Evolutionary conservation across 805 yeast species (phyloP), one percentile per base, ranked within the genome.

Genomic region (Kuraishia floccosa): DNA sequence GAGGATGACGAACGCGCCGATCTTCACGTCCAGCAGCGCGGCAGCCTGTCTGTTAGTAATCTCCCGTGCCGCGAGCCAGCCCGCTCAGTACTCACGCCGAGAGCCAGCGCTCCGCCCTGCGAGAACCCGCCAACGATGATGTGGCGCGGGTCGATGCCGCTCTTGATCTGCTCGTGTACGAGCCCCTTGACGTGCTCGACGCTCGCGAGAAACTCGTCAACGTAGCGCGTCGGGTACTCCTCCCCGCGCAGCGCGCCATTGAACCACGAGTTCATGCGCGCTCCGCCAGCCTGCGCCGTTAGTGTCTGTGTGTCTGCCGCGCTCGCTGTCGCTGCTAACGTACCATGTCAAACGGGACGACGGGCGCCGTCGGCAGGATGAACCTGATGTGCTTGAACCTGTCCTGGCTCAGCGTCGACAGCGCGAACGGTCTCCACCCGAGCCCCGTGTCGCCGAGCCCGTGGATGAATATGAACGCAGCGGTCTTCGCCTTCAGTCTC

Each of bases 71-170:
- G 21, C 7, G 8, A 10, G 13, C 14, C 8, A 6, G 19, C 23
- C 9, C 6, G 10, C 8, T 6, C 13, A 9, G 17, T 22, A 34
- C 49, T 13, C 34, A 43, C 47, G 3, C 82, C 84, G 36, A 82
- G 57, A 1, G 91, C 58, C 8, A 89, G 37, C 2, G 94, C 86
- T 30, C 85, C 93, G 33, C 98, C 98, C 56, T 91, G 98, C 4
- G 93, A 79, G 50, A 91, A 91, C 0, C 98, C 98, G 22, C 97
- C 97, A 35, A 91, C 60, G n/a, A 91, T 60, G 28, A 91, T 80
- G 32, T 80, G 70, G 12, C 72, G 72, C 0, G 79, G 60, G 4
- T 70, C 63, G 22, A 81, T 66, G 7, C 78, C 72, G 5, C 44
- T 42, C 6, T 66, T 68, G 11, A 68, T 57, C 40, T 77, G 74